Evolutionary conservation across 2,329 filamentous ascomycete genomes (phyloP).

Genomic region (Lanzia echinophila): DNA sequence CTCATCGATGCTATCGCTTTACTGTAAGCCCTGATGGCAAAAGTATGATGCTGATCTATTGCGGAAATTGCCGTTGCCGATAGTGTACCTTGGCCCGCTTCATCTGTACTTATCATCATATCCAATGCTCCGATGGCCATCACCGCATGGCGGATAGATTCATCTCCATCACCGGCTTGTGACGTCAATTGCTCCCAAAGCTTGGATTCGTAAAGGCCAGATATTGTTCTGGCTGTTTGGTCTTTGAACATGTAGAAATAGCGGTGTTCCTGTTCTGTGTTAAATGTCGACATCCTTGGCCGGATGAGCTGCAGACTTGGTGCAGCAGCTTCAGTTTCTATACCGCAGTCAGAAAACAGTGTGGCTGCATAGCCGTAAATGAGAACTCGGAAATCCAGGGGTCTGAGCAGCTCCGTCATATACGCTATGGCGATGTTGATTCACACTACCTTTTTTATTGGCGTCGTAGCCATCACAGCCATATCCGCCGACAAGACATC

Average conservation of each 20-base stretch:
- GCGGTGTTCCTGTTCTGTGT: not conserved
- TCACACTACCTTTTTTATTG: too few relatives aligned
- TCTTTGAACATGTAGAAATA: not conserved
- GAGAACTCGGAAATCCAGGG: not conserved
- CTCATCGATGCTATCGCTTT: not conserved
- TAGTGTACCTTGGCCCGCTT: not conserved
- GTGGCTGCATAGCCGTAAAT: not conserved
- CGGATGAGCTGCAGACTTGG: not conserved
- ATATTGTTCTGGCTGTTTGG: not conserved
- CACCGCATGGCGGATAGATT: not conserved
- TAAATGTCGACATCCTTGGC: not conserved
- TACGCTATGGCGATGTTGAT: too few relatives aligned
- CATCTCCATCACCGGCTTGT: not conserved
- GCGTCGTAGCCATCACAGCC: not conserved
- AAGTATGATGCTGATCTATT: not conserved
- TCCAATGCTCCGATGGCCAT: constrained; percentile 1
- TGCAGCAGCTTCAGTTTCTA: not conserved
- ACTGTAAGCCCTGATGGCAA: not conserved
- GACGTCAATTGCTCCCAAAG: not conserved
- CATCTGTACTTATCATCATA: not conserved
- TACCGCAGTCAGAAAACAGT: not conserved
- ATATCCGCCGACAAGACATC: not conserved
- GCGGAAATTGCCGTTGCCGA: not conserved
- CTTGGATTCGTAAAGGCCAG: not conserved
- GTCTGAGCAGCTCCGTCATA: not conserved